A percentile compares a stretch with the other conserved stretches of the same genome.
phyloP scores from a whole-genome alignment of 257 asterid genomes.

The Coffea eugenioides region DNA sequence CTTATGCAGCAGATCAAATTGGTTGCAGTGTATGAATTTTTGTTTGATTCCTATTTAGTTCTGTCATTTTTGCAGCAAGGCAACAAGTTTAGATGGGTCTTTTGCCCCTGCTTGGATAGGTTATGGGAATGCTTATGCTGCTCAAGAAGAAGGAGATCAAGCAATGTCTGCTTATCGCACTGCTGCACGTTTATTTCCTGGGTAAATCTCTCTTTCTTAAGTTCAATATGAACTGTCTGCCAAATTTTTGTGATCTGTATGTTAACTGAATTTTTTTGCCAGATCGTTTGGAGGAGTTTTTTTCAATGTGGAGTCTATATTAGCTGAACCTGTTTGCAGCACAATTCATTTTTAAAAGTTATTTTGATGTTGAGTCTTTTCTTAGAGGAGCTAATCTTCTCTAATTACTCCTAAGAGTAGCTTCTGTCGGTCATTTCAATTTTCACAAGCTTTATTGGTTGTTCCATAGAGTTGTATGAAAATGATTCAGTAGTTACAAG shows the following conservation, averaged over 20 bases:
- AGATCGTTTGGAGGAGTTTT: not conserved
- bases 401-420: too few relatives aligned
- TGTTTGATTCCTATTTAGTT: constrained; percentile 14
- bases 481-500: too few relatives aligned
- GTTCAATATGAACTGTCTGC: not conserved
- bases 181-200: constrained; percentile 98
- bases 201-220: constrained; percentile 42
- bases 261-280: too few relatives aligned
- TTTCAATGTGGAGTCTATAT: not conserved
- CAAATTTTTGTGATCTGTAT: too few relatives aligned
- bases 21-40: not conserved
- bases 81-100: constrained; percentile 91
- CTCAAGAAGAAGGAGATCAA: constrained; percentile 98
- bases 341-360: too few relatives aligned
- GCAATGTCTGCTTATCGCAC: constrained; percentile 99
- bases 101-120: constrained; percentile 99
- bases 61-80: constrained; percentile 63
- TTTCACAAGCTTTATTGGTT: too few relatives aligned
- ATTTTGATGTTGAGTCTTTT: too few relatives aligned
- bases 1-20: not conserved
- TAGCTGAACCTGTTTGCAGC: not conserved
- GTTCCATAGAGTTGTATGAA: not conserved
- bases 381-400: not conserved
- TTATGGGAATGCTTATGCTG: constrained; percentile 90
- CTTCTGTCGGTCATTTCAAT: too few relatives aligned